Percentiles rank a stretch among this genome's conserved stretches.
Evolutionary conservation across 1,284 basidiomycete genomes (phyloP).

Genomic region (Sphagnurus paluster): DNA sequence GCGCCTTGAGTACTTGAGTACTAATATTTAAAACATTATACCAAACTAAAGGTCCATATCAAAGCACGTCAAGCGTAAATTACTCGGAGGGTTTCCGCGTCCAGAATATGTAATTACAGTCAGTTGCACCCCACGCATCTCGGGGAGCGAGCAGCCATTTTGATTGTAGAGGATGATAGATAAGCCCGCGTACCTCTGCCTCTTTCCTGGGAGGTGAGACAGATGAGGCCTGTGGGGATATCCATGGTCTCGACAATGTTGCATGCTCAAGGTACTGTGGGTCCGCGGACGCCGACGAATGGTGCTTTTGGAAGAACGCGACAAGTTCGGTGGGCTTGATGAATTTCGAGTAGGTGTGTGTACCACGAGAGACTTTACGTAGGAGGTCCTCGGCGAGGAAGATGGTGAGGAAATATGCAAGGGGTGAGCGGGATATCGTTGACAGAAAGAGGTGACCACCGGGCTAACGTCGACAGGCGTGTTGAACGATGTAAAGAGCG

Average conservation of each 20-base stretch:
- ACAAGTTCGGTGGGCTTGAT: constrained; percentile 89
- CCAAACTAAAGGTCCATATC: too few species aligned
- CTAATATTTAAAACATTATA: too few species aligned
- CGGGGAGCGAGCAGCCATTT: constrained; percentile 72
- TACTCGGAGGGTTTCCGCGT: constrained; percentile 55
- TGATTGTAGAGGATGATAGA: constrained; percentile 78
- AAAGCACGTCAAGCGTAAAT: neutral
- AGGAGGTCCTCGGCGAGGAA: constrained; percentile 87
- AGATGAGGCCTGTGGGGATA: constrained; percentile 36
- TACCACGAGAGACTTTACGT: constrained; percentile 83
- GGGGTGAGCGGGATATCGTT: constrained; percentile 93
- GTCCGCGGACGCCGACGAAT: constrained; percentile 30
- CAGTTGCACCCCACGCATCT: constrained; percentile 60
- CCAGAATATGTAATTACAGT: constrained; percentile 85
- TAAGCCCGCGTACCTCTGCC: constrained; percentile 81
- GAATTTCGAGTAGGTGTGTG: constrained; percentile 92
- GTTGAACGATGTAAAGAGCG: constrained; percentile 5
- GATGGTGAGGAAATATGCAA: constrained; percentile 90
- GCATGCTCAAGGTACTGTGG: constrained; percentile 13
- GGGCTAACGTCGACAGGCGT: constrained; percentile 56
- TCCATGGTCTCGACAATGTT: constrained; percentile 34
- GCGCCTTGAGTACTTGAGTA: too few species aligned
- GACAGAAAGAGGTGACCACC: constrained; percentile 95
- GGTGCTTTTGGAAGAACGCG: constrained; percentile 74
- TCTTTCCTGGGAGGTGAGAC: constrained; percentile 56